phyloP scores from a whole-genome alignment of 768 basidiomycete species.

The Leucosporidium creatinivorum region DNA sequence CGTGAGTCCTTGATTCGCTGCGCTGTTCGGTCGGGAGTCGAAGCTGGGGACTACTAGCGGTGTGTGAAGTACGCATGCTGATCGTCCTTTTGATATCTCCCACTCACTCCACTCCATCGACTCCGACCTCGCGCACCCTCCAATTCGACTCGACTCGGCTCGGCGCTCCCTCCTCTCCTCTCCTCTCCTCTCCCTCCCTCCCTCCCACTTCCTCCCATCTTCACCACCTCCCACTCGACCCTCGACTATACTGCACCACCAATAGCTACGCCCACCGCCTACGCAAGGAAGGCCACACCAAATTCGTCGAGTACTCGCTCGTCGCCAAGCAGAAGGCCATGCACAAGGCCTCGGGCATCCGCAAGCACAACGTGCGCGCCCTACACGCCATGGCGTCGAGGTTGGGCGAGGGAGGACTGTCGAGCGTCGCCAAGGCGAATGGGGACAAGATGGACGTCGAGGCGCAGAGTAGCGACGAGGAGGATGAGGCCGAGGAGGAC shows the following conservation, averaged over 20 bases:
- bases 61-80: no score
- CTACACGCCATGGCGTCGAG: slow-evolving; percentile 10
- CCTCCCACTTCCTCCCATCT: not conserved
- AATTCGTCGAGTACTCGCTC: slow-evolving; percentile 89
- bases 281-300: slow-evolving; percentile 87
- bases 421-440: not conserved
- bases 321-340: slow-evolving; percentile 65
- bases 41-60: no score
- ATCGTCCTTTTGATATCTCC: not conserved
- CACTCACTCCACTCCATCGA: not conserved
- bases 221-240: slow-evolving; percentile 7
- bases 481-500: slow-evolving; percentile 31
- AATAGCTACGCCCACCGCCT: slow-evolving; percentile 70
- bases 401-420: not conserved
- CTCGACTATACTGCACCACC: no score
- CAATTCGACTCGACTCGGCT: no score
- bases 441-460: slow-evolving; percentile 18
- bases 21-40: no score
- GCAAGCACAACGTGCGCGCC: slow-evolving; percentile 67
- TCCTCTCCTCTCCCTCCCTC: not conserved
- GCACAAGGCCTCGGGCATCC: slow-evolving; percentile 51
- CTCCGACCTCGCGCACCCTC: not conserved
- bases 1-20: slow-evolving; percentile 52
- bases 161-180: no score
- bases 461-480: slow-evolving; percentile 35